These are phyloP conservation scores for Ambrosiella cleistominuta DNA, from an alignment of 2,329 filamentous ascomycete species.

Conservation along the genomic window DNA sequence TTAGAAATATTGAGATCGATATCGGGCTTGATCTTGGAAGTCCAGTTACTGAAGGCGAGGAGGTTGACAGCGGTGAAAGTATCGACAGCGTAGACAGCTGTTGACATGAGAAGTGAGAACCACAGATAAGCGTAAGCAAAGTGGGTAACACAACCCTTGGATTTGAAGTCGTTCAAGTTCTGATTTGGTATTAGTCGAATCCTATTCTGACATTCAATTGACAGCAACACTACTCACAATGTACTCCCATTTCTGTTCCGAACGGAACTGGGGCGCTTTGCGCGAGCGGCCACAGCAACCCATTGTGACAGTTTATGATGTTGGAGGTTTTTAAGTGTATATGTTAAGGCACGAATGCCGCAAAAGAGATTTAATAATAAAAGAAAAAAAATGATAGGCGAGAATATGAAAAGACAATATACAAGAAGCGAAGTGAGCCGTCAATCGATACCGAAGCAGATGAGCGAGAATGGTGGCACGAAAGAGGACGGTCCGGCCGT, in stretches of 20 bases:
- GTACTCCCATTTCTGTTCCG: slow-evolving; percentile 90
- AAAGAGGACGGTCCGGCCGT: slow-evolving; percentile 12
- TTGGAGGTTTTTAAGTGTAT: slow-evolving; percentile 16
- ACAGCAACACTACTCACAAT: slow-evolving; percentile 42
- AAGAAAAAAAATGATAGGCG: not conserved
- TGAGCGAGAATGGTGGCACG: slow-evolving; percentile 3
- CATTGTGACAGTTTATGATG: slow-evolving; percentile 28
- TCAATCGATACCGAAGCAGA: not conserved
- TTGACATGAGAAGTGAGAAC: slow-evolving; percentile 58
- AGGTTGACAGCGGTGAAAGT: slow-evolving; percentile 87
- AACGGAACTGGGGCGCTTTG: slow-evolving; percentile 46
- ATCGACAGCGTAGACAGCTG: slow-evolving; percentile 77
- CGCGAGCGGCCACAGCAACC: slow-evolving; percentile 43
- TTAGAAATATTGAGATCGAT: slow-evolving; percentile 66
- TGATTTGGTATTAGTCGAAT: not conserved
- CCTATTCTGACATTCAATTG: not conserved
- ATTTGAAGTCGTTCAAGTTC: slow-evolving; percentile 59
- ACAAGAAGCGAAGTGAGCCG: slow-evolving; percentile 8
- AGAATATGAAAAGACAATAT: slow-evolving; percentile 7
- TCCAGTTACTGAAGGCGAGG: slow-evolving; percentile 77
- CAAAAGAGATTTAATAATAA: slow-evolving; percentile 8
- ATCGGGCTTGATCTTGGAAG: slow-evolving; percentile 60
- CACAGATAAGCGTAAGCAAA: slow-evolving; percentile 77
- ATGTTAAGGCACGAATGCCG: not conserved
- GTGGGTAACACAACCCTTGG: slow-evolving; percentile 55